Base-by-base conservation (phyloP, 192 early-diverging fungal species). In the Entomortierella chlamydospora region DNA sequence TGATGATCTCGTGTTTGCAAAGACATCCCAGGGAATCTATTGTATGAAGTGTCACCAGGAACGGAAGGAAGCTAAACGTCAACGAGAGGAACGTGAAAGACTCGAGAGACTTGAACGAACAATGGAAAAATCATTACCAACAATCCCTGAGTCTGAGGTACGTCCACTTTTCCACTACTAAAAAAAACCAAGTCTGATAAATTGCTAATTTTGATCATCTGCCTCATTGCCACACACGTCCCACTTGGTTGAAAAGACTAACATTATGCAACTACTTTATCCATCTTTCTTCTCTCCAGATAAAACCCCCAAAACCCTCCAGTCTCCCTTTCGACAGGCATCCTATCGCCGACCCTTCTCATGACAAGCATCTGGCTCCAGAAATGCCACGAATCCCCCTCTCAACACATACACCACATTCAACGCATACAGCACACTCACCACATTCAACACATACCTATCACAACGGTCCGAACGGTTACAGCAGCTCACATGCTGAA, bases 11-110 rank as follows among this genome's bases (percentile, higher is more conserved):
- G 89, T 91, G 18, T 95, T 91, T 84, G 91, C 92, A 52, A 90
- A 95, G 72, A 95, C 93, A 49, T 92, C 88, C 45, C 91, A 90
- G 86, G 93, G 93, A 47, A 83, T 95, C 30, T 93, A 90, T 65
- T 95, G 93, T 61, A 91, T 91, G 58, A 68, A 51, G 13, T 95
- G 93, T 65, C 92, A 93, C 76, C 85, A 87, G 31, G 86, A 91
- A 72, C 82, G 91, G 28, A 86, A 89, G 45, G 85, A 88, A 45
- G 85, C 88, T 20, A 93, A 93, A 61, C 85, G 88, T 66, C 67
- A 88, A 72, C 57, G 87, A 78, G 53, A 86, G 76, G 62, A 84
- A 68, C 68, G 85, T 82, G 57, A 60, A 45, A 45, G 49, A 29
- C 68, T 76, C 70, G 72, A 81, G 17, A 57, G 57, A 26, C 63